A percentile compares a stretch with the other conserved stretches of the same genome.
Evolutionary conservation across 1,284 basidiomycete species (phyloP).

Genomic region (Cutaneotrichosporon dermatis): DNA sequence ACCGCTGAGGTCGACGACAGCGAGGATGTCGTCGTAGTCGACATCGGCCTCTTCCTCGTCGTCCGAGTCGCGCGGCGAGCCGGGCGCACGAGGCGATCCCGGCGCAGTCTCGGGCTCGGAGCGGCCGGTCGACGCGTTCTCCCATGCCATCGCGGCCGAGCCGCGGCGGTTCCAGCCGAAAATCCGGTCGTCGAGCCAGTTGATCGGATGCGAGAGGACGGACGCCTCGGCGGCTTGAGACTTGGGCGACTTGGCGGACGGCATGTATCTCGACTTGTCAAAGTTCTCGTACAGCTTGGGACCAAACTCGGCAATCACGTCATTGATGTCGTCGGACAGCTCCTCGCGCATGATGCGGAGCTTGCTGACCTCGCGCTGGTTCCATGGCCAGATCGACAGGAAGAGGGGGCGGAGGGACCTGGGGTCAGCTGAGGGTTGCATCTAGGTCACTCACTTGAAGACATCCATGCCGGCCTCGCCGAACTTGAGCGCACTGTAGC

Average conservation of each 20-base stretch:
- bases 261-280: slow-evolving; percentile 76
- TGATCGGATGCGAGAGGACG: slow-evolving; percentile 48
- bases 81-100: slow-evolving; percentile 35
- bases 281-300: slow-evolving; percentile 86
- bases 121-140: slow-evolving; percentile 23
- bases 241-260: slow-evolving; percentile 61
- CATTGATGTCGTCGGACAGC: slow-evolving; percentile 80
- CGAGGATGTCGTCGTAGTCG: slow-evolving; percentile 52
- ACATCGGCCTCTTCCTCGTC: slow-evolving; percentile 51
- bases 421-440: slow-evolving; percentile 49
- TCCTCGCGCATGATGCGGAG: slow-evolving; percentile 73
- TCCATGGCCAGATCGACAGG: slow-evolving; percentile 84
- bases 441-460: slow-evolving; percentile 64
- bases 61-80: slow-evolving; percentile 46
- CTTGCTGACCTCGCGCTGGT: slow-evolving; percentile 75
- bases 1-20: slow-evolving; percentile 42
- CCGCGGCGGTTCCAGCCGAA: slow-evolving; percentile 47
- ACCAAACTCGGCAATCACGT: slow-evolving; percentile 82
- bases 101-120: slow-evolving; percentile 34
- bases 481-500: slow-evolving; percentile 93
- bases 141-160: slow-evolving; percentile 42
- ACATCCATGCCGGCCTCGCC: slow-evolving; percentile 99
- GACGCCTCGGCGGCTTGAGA: slow-evolving; percentile 30
- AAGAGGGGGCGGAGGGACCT: slow-evolving; percentile 90
- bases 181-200: slow-evolving; percentile 50